Evolutionary conservation across 257 asterid species (phyloP).

Genomic region (Nicotiana otophora): DNA sequence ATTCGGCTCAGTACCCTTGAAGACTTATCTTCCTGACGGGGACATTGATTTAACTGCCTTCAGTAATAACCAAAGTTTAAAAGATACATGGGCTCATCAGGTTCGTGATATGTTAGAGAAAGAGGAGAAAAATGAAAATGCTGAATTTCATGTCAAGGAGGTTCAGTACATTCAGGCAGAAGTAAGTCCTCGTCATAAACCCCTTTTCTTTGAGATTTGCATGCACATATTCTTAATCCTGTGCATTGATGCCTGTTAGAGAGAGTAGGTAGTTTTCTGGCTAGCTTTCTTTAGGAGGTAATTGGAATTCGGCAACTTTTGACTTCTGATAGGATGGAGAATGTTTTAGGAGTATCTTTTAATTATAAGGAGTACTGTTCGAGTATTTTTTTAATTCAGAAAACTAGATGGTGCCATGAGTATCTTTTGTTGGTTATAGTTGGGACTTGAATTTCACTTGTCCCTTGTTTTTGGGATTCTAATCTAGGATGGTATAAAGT

Average conservation of each 20-base stretch:
- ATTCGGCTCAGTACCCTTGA: conserved; percentile 91
- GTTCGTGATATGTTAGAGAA: conserved; percentile 81
- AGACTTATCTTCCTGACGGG: conserved; percentile 91
- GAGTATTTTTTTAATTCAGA: not conserved
- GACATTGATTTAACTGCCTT: conserved; percentile 88
- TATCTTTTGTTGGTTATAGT: not conserved
- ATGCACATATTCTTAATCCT: not conserved
- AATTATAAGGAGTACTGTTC: not conserved
- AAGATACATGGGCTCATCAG: conserved; percentile 89
- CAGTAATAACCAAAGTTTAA: conserved; percentile 58
- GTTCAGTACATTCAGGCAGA: conserved; percentile 98
- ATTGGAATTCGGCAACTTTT: not conserved
- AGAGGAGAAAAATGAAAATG: conserved; percentile 85
- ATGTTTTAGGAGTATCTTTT: not conserved
- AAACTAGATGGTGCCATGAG: not conserved
- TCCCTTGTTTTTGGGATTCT: not conserved
- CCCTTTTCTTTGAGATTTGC: not conserved
- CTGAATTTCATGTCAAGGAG: conserved; percentile 95
- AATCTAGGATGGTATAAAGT: not conserved
- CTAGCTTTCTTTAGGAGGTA: not conserved
- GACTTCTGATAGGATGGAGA: not conserved
- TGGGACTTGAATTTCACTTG: not conserved
- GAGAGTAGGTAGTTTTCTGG: not conserved
- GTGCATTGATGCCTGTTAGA: not conserved
- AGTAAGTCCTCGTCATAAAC: conserved; percentile 33